phyloP scores from a whole-genome alignment of 257 asterid species.

The Apocynum venetum region DNA sequence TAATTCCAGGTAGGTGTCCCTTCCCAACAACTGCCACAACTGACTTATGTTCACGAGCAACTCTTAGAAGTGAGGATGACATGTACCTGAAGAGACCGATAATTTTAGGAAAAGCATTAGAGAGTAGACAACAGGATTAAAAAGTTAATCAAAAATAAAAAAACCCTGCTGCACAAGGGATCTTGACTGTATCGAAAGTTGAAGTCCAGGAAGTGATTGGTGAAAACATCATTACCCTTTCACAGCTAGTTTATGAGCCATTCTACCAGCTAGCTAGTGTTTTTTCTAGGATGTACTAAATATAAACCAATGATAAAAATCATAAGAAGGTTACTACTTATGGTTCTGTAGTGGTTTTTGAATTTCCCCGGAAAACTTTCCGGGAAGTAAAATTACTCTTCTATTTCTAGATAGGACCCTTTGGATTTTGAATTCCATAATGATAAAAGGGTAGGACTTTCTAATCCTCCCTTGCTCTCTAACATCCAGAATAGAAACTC shows the following conservation, averaged over 20 bases:
- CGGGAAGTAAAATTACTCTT: not conserved
- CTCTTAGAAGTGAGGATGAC: conserved; percentile 60
- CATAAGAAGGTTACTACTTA: not conserved
- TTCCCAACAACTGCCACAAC: conserved; percentile 95
- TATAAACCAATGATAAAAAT: not conserved
- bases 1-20: conserved; percentile 84
- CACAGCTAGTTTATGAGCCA: not conserved
- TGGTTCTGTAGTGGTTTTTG: not conserved
- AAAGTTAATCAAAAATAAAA: not conserved
- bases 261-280: not conserved
- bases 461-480: not conserved
- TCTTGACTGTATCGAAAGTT: not conserved
- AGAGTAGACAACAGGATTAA: not conserved
- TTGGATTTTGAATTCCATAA: not conserved
- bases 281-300: not conserved
- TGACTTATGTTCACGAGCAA: conserved; percentile 75
- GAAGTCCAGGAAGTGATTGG: not conserved
- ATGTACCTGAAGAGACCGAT: conserved; percentile 51
- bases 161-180: not conserved
- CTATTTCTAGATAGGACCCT: not conserved
- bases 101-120: not conserved
- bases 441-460: not conserved
- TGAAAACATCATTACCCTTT: not conserved
- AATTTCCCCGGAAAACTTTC: not conserved
- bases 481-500: not conserved